Conservation (phyloP, 768 basidiomycete species). For the Tylopilus intermedius region DNA sequence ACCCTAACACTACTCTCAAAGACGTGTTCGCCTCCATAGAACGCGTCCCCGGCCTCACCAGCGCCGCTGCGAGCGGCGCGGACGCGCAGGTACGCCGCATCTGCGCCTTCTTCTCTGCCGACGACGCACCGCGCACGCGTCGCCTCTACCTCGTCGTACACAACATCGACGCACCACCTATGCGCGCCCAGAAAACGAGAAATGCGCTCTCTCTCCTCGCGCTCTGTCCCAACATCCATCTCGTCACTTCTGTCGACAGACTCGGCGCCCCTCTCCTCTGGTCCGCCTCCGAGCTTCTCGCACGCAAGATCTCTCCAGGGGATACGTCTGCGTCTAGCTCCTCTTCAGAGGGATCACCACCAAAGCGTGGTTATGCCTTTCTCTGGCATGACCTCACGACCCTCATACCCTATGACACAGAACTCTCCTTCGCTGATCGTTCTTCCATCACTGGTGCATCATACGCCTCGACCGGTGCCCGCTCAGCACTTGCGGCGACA, state of each 20-base stretch:
- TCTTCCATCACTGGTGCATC: conserved; percentile 53
- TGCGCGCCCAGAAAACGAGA: conserved; percentile 62
- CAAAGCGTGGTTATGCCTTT: conserved; percentile 59
- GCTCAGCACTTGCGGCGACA: conserved; percentile 23
- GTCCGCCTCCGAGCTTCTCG: conserved; percentile 59
- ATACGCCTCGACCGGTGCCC: conserved; percentile 29
- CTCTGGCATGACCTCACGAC: conserved; percentile 91
- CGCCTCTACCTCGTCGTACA: conserved; percentile 80
- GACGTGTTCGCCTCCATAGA: conserved; percentile 65
- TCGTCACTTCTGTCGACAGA: conserved; percentile 85
- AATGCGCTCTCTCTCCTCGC: conserved; percentile 70
- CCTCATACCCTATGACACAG: conserved; percentile 73
- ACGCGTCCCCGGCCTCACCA: conserved; percentile 23
- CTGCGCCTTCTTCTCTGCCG: conserved; percentile 55
- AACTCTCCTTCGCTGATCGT: conserved; percentile 64
- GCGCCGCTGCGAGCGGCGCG: conserved; percentile 24
- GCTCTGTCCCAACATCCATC: conserved; percentile 68
- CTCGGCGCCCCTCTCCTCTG: conserved; percentile 81
- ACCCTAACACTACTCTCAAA: conserved; percentile 60
- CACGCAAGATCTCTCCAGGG: conserved; percentile 39
- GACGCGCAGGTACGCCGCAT: conserved; percentile 66
- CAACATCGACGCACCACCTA: conserved; percentile 75
- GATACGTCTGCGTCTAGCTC: not conserved
- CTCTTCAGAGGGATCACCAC: conserved; percentile 9
- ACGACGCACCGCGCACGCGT: conserved; percentile 23